Base-by-base conservation (phyloP, 176 grass and related monocot species). In the Lolium rigidum region DNA sequence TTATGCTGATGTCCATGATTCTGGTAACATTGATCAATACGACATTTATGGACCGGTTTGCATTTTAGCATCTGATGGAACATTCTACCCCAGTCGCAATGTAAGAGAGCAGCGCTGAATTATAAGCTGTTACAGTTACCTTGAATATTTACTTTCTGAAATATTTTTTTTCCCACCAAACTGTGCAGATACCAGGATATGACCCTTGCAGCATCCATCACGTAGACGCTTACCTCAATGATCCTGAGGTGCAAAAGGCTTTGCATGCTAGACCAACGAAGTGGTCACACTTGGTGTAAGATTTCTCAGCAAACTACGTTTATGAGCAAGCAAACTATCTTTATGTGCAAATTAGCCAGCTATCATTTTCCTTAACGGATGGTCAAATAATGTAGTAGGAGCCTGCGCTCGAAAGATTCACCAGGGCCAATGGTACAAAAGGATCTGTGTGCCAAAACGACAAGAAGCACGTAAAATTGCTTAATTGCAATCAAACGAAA, bases 11-110 rank as follows among this genome's bases (percentile, higher is more conserved):
- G 2, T 8, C 41, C 2, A 35, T 41, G 50, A 69, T 48, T 48
- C 22, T 14, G 78, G 58, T n/a, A 38, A 68, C 43, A 90, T 61
- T 15, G 59, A 90, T 74, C 2, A 2, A 3, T 90, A 87, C 62
- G 22, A 87, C 62, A 83, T 90, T 52, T 90, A 90, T 13, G 79
- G 24, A 38, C 71, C 88, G 5, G 46, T 86, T 46, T 87, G 85
- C 74, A 1, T 72, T 1, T 3, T 4, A 6, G 17, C 10, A 66
- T 8, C 26, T 10, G 16, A 26, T 41, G 83, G 72, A 43, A 18
- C 28, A 21, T 38, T 18, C 12, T 77, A 31, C 48, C 31, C 61
- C 31, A 85, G 83, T 14, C 7, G 73, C 18, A 43, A 68, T 16
- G 83, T 85, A 67, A 85, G 73, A 67, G 4, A 37, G 3, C 43